Evolutionary conservation across 2,329 filamentous ascomycete species (phyloP).

Genomic region (Xylariales sp.): DNA sequence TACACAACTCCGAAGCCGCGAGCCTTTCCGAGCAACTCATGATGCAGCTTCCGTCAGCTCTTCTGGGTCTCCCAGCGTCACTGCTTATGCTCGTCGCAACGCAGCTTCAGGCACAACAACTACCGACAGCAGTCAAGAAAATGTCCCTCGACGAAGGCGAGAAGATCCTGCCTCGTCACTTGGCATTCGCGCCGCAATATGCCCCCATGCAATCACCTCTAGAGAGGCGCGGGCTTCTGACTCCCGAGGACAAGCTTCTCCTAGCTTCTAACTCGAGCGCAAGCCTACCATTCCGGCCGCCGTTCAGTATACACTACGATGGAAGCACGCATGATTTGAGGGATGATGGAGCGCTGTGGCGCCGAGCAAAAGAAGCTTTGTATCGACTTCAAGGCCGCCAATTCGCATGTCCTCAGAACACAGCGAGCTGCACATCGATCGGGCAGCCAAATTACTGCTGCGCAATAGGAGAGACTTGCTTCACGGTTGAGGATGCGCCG

Average conservation of each 20-base stretch:
- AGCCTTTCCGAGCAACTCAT: neutral
- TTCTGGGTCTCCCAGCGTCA: conserved; percentile 38
- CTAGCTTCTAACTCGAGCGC: conserved; percentile 28
- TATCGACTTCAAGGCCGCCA: conserved; percentile 50
- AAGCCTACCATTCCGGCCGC: conserved; percentile 38
- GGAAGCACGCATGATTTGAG: conserved; percentile 13
- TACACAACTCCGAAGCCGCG: neutral
- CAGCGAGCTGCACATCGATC: conserved; percentile 59
- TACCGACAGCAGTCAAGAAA: conserved; percentile 64
- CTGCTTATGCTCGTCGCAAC: conserved; percentile 41
- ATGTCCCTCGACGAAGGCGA: conserved; percentile 66
- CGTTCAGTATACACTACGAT: conserved; percentile 46
- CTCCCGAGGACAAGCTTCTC: conserved; percentile 23
- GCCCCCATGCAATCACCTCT: conserved; percentile 25
- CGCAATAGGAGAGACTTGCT: conserved; percentile 59
- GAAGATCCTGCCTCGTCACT: conserved; percentile 70
- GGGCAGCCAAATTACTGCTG: conserved; percentile 71
- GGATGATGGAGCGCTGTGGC: conserved; percentile 27
- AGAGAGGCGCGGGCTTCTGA: conserved; percentile 23
- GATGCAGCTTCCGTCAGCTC: conserved; percentile 34
- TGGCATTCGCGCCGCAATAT: conserved; percentile 36
- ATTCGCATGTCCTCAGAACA: conserved; percentile 63
- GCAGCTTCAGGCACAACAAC: conserved; percentile 29
- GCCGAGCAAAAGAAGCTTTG: conserved; percentile 42
- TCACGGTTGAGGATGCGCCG: conserved; percentile 55